These are phyloP conservation scores for Capniomyces stellatus DNA, from an alignment of 371 early-diverging fungal genomes.

Conservation along the genomic window DNA sequence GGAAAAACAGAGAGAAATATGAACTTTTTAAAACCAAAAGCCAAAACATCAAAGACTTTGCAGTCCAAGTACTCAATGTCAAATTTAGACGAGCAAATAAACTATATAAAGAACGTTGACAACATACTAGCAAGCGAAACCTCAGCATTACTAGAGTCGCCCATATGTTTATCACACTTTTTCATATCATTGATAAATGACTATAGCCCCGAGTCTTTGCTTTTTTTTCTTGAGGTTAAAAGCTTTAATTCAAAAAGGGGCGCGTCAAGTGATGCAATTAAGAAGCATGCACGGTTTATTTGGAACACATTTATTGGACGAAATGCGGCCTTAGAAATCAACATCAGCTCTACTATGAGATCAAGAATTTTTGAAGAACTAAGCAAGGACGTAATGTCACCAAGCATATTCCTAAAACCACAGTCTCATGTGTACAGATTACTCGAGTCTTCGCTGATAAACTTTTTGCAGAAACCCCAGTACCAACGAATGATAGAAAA, in stretches of 20 bases:
- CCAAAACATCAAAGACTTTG: too few species aligned
- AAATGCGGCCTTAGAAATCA: neutral
- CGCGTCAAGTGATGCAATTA: neutral
- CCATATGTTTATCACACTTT: neutral
- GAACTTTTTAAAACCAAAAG: too few species aligned
- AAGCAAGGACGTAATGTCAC: neutral
- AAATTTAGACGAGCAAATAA: too few species aligned
- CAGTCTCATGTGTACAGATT: neutral
- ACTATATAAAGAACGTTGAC: neutral
- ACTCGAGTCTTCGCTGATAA: neutral
- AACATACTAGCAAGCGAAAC: neutral
- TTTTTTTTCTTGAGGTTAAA: neutral
- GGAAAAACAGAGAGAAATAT: too few species aligned
- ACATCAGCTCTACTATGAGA: neutral
- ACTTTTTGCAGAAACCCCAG: neutral
- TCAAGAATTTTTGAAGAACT: neutral
- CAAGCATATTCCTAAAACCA: neutral
- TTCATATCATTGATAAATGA: neutral
- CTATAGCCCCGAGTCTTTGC: neutral
- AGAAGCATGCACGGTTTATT: neutral
- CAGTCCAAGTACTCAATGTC: too few species aligned
- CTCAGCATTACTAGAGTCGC: neutral
- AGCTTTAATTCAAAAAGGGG: neutral
- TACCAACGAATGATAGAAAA: neutral
- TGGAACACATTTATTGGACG: neutral